Conservation (phyloP, 768 basidiomycete species). For the Trametes cinnabarina region DNA sequence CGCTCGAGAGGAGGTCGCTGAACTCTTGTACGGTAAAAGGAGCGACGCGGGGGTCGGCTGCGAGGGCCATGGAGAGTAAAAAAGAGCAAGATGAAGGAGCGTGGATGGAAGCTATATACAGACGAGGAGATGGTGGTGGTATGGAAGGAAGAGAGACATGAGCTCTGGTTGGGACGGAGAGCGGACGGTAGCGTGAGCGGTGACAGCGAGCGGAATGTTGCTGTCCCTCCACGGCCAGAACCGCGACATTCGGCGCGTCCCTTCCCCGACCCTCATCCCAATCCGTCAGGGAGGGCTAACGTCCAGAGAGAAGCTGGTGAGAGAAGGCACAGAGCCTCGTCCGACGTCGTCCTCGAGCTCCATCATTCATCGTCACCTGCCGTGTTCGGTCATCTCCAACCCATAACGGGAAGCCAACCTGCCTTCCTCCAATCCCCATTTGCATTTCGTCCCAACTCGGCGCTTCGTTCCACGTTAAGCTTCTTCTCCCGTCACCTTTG, state of each 20-base stretch:
- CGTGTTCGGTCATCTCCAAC: not conserved
- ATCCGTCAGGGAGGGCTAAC: not conserved
- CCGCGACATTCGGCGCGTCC: no score
- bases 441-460: not conserved
- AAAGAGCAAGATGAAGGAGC: constrained; percentile 7
- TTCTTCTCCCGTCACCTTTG: not conserved
- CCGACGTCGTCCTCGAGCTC: constrained; percentile 12
- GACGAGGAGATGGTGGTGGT: constrained; percentile 14
- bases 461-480: not conserved
- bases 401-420: not conserved
- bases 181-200: not conserved
- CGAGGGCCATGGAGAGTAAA: constrained; percentile 12
- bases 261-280: no score
- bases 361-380: constrained; percentile 18
- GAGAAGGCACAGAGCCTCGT: constrained; percentile 8
- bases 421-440: not conserved
- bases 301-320: not conserved
- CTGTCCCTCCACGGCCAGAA: not conserved
- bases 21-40: constrained; percentile 28
- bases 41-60: constrained; percentile 11
- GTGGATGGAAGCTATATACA: constrained; percentile 14
- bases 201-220: constrained; percentile 12
- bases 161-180: not conserved
- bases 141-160: constrained; percentile 8
- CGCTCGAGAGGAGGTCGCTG: constrained; percentile 28